phyloP scores from a whole-genome alignment of 805 yeast genomes.

The Pichia phayaonensis region DNA sequence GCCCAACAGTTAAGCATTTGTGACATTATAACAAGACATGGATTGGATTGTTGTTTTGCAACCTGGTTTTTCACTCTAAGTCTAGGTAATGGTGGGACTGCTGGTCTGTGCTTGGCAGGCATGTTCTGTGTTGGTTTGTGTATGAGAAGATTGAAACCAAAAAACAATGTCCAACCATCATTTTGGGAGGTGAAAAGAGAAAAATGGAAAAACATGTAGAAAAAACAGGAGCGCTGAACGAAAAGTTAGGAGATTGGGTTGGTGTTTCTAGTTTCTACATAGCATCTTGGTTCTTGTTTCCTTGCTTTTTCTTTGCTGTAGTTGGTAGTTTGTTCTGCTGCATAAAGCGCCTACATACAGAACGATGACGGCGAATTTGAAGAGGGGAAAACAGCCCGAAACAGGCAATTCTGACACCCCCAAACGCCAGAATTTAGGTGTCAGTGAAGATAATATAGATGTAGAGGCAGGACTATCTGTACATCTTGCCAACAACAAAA shows the following conservation, averaged over 20 bases:
- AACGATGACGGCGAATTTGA: neutral
- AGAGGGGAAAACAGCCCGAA: neutral
- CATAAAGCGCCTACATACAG: neutral
- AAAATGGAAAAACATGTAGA: neutral
- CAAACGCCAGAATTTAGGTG: neutral
- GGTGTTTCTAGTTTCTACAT: too few species aligned
- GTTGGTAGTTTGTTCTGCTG: neutral
- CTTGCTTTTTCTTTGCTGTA: neutral
- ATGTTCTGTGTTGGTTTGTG: neutral
- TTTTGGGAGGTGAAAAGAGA: neutral
- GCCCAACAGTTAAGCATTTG: conserved; percentile 93
- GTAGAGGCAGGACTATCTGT: neutral
- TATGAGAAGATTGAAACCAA: neutral
- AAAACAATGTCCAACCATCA: neutral
- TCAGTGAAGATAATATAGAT: neutral
- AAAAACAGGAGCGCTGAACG: neutral
- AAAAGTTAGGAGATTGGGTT: too few species aligned
- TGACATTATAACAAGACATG: conserved; percentile 77
- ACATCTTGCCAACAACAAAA: neutral
- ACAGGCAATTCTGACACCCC: neutral
- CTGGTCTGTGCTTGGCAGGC: conserved; percentile 16
- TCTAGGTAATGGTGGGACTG: conserved; percentile 66
- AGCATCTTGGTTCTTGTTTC: too few species aligned
- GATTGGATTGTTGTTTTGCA: conserved; percentile 49
- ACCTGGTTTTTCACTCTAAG: conserved; percentile 62